Evolutionary conservation across 257 asterid species (phyloP).

Genomic region (Solanum dulcamara): DNA sequence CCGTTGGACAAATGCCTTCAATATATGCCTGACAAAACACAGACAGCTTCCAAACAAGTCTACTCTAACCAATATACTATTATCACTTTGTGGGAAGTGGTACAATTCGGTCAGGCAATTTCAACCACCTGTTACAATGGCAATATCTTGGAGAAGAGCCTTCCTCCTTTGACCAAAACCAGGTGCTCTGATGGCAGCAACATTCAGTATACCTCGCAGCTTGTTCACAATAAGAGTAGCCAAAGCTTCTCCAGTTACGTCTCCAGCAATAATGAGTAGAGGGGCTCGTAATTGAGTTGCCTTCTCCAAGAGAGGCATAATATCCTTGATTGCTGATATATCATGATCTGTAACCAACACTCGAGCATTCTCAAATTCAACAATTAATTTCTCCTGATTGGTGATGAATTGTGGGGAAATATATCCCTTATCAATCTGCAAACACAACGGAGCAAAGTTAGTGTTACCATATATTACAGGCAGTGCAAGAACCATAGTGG

Average conservation of each 20-base stretch:
- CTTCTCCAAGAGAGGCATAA: constrained; percentile 78
- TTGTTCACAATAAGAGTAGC: constrained; percentile 96
- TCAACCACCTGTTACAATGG: constrained; percentile 68
- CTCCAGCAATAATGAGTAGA: constrained; percentile 79
- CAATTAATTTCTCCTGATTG: constrained; percentile 83
- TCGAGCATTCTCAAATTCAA: constrained; percentile 76
- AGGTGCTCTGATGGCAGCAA: constrained; percentile 97
- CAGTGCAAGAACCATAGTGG: background rate
- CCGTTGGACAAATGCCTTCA: background rate
- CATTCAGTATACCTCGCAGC: constrained; percentile 82
- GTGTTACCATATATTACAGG: background rate
- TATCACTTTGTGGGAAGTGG: background rate
- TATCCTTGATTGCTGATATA: constrained; percentile 82
- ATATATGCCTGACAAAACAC: background rate
- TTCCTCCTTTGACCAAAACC: constrained; percentile 94
- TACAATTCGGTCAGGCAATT: background rate
- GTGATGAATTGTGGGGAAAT: constrained; percentile 94
- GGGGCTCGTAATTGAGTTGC: constrained; percentile 83
- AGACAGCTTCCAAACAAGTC: background rate
- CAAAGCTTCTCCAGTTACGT: constrained; percentile 90
- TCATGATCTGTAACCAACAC: constrained; percentile 83
- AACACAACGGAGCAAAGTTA: background rate
- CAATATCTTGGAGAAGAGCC: constrained; percentile 95
- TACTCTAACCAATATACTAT: background rate
- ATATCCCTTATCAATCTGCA: constrained; percentile 88